phyloP scores from a whole-genome alignment of 495 filamentous ascomycete genomes.

The Neurospora sp. region DNA sequence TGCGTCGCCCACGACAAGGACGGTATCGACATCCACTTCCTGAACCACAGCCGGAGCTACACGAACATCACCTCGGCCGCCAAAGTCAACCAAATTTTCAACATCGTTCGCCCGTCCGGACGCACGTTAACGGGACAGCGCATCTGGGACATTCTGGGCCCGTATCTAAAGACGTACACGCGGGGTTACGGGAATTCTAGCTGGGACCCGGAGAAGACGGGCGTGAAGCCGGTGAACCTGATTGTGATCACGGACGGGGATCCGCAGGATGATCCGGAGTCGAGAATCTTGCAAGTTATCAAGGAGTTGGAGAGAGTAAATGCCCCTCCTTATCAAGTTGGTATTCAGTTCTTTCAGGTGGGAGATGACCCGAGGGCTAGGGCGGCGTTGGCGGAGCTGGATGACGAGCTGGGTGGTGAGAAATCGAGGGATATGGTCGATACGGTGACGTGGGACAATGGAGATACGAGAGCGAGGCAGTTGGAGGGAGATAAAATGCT shows the following conservation, averaged over 20 bases:
- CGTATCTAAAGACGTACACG: slow-evolving; percentile 38
- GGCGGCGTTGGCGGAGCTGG: slow-evolving; percentile 58
- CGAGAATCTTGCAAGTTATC: slow-evolving; percentile 55
- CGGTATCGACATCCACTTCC: slow-evolving; percentile 91
- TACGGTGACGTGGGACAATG: slow-evolving; percentile 62
- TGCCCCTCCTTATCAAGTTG: slow-evolving; percentile 77
- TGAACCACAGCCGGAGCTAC: slow-evolving; percentile 55
- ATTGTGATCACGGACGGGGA: slow-evolving; percentile 90
- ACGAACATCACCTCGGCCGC: slow-evolving; percentile 42
- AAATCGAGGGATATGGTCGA: slow-evolving; percentile 84
- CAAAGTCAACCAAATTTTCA: slow-evolving; percentile 58
- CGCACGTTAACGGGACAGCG: slow-evolving; percentile 68
- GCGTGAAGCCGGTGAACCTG: slow-evolving; percentile 73
- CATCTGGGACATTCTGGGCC: slow-evolving; percentile 61
- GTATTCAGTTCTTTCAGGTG: slow-evolving; percentile 96
- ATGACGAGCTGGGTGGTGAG: slow-evolving; percentile 59
- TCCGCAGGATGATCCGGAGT: slow-evolving; percentile 64
- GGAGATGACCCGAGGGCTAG: slow-evolving; percentile 60
- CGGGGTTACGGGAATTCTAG: slow-evolving; percentile 25
- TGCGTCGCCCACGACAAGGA: slow-evolving; percentile 75
- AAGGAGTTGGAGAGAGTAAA: slow-evolving; percentile 58
- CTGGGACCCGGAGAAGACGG: slow-evolving; percentile 33
- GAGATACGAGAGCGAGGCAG: slow-evolving; percentile 24
- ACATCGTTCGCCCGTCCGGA: slow-evolving; percentile 48
- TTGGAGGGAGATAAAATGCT: slow-evolving; percentile 56